Conservation (phyloP, 169 alveolate species). For the Plasmodium falciparum region DNA sequence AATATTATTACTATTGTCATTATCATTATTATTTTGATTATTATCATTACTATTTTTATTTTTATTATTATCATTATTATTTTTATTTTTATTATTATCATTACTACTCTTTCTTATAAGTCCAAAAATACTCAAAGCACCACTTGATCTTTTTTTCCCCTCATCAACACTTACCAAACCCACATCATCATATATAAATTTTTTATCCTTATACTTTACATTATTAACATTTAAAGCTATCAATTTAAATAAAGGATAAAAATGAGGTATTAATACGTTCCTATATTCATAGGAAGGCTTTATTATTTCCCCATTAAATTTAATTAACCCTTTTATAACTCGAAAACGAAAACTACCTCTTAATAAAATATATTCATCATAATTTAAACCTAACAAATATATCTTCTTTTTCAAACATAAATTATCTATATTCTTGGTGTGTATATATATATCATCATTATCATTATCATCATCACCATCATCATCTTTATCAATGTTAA, state of each 20-base stretch:
- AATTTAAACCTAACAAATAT: slow-evolving; percentile 68
- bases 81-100: too few relatives aligned
- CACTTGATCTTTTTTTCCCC: too few relatives aligned
- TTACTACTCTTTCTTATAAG: too few relatives aligned
- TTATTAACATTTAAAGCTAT: slow-evolving; percentile 33
- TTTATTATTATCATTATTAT: neutral
- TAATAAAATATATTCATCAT: slow-evolving; percentile 57
- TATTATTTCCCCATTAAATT: slow-evolving; percentile 43
- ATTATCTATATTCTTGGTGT: slow-evolving; percentile 32
- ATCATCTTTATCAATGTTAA: too few relatives aligned
- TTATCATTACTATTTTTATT: neutral
- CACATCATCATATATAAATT: slow-evolving; percentile 10
- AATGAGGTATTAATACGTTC: slow-evolving; percentile 53
- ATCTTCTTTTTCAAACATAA: slow-evolving; percentile 21
- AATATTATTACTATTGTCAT: neutral
- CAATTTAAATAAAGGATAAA: slow-evolving; percentile 40
- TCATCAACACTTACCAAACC: neutral
- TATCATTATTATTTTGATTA: too few relatives aligned
- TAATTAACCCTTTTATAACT: slow-evolving; percentile 41
- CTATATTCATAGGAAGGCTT: slow-evolving; percentile 49
- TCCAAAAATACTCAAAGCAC: too few relatives aligned
- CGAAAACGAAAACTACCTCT: slow-evolving; percentile 74
- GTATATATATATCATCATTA: neutral
- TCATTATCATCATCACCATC: too few relatives aligned
- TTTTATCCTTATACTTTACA: slow-evolving; percentile 27